Percentiles rank a stretch among this genome's conserved stretches.
These are phyloP conservation scores for Teratosphaeria viscida DNA, from an alignment of 2,329 filamentous ascomycete species.

Conservation along the genomic window DNA sequence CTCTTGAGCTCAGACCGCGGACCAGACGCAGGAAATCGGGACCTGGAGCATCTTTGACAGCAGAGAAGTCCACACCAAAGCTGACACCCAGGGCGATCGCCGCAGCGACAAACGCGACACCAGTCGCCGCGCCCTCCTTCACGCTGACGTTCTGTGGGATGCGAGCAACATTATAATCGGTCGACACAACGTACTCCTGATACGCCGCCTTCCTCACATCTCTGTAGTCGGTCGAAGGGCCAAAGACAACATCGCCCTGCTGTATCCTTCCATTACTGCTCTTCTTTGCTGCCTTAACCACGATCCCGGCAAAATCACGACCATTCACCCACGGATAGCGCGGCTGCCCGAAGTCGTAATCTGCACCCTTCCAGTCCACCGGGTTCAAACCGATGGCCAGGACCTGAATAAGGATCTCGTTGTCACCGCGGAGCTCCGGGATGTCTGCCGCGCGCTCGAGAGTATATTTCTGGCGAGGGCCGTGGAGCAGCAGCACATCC, in stretches of 20 bases:
- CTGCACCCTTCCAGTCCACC: slow-evolving; percentile 62
- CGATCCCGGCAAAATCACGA: slow-evolving; percentile 56
- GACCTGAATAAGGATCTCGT: slow-evolving; percentile 53
- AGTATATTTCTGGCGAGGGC: slow-evolving; percentile 25
- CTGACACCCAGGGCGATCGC: slow-evolving; percentile 57
- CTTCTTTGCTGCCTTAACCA: slow-evolving; percentile 39
- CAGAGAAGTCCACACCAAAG: slow-evolving; percentile 55
- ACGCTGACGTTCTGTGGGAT: slow-evolving; percentile 45
- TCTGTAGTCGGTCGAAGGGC: slow-evolving; percentile 65
- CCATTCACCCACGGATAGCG: slow-evolving; percentile 58
- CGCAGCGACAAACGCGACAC: slow-evolving; percentile 63
- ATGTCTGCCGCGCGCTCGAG: slow-evolving; percentile 21
- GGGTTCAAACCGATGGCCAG: slow-evolving; percentile 62
- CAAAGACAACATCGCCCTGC: slow-evolving; percentile 47
- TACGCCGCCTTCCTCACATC: slow-evolving; percentile 62
- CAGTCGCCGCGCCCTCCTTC: slow-evolving; percentile 51
- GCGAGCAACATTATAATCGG: slow-evolving; percentile 53
- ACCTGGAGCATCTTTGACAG: slow-evolving; percentile 34
- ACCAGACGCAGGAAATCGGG: slow-evolving; percentile 50
- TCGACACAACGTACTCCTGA: slow-evolving; percentile 58
- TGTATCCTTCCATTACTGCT: slow-evolving; percentile 38
- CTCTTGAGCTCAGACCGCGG: slow-evolving; percentile 33
- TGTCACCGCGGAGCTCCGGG: slow-evolving; percentile 25
- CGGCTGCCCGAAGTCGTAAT: slow-evolving; percentile 61
- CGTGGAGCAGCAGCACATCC: slow-evolving; percentile 26